Evolutionary conservation across 208 protist genomes (phyloP).

Genomic region (Leishmania amazonensis): DNA sequence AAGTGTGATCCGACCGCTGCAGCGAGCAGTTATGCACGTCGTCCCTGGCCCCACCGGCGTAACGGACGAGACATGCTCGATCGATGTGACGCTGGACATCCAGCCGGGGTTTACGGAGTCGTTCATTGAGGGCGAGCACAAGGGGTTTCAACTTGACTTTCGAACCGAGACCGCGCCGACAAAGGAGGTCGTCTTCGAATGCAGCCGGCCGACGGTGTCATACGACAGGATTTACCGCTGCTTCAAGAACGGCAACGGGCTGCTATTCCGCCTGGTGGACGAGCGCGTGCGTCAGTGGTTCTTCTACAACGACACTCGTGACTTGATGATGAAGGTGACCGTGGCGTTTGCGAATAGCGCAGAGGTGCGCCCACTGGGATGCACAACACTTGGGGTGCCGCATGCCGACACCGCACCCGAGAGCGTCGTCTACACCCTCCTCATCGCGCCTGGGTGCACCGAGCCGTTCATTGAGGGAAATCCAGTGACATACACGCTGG

Average conservation of each 20-base stretch:
- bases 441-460: constrained; percentile 54
- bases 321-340: constrained; percentile 57
- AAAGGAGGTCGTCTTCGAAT: constrained; percentile 56
- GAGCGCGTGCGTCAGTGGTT: constrained; percentile 33
- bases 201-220: constrained; percentile 43
- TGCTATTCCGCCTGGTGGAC: constrained; percentile 72
- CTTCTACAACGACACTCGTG: constrained; percentile 71
- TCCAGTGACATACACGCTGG: constrained; percentile 54
- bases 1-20: constrained; percentile 46
- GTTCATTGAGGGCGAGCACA: constrained; percentile 70
- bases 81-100: constrained; percentile 67
- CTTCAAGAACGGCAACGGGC: constrained; percentile 76
- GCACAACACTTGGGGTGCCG: constrained; percentile 24
- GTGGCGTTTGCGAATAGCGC: constrained; percentile 44
- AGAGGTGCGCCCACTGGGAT: constrained; percentile 35
- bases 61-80: constrained; percentile 34
- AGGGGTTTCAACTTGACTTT: constrained; percentile 61
- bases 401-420: constrained; percentile 18
- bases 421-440: constrained; percentile 40
- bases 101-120: constrained; percentile 73
- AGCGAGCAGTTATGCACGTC: constrained; percentile 29
- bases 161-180: constrained; percentile 53
- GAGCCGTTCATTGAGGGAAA: constrained; percentile 59
- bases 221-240: constrained; percentile 82
- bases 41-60: constrained; percentile 14